Evolutionary conservation across 345 rosid genomes (phyloP).

Genomic region (Pistacia vera): DNA sequence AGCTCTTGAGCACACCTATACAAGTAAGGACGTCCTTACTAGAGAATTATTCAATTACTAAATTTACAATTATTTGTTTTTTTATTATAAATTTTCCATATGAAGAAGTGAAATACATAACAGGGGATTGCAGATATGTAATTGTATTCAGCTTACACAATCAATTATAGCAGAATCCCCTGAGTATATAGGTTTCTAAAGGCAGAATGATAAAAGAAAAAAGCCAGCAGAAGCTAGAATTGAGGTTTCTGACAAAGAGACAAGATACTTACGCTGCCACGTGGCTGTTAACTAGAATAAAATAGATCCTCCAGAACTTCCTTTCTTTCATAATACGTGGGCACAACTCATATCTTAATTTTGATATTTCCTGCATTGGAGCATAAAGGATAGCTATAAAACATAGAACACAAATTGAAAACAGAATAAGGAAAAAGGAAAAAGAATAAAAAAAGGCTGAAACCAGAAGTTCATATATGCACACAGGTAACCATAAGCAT

Average conservation of each 20-base stretch:
- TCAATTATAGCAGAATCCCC: too few species aligned
- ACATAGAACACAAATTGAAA: background rate
- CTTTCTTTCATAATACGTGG: constrained; percentile 67
- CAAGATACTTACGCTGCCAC: constrained; percentile 44
- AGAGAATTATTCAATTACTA: too few species aligned
- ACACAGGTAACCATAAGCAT: background rate
- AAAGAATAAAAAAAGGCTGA: too few species aligned
- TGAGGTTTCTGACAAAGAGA: constrained; percentile 5
- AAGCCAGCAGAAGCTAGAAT: background rate
- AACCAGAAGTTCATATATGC: background rate
- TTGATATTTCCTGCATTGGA: constrained; percentile 57
- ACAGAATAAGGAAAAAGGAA: background rate
- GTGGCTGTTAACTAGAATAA: constrained; percentile 57
- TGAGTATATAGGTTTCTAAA: background rate
- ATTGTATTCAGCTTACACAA: background rate
- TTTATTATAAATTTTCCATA: too few species aligned
- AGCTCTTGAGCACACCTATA: background rate
- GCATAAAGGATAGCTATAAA: background rate
- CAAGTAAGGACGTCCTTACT: too few species aligned
- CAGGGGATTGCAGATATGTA: background rate
- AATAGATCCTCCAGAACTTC: constrained; percentile 75
- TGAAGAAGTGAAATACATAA: background rate
- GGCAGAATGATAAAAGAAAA: background rate
- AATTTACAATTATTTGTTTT: too few species aligned
- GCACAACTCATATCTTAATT: constrained; percentile 63